A percentile compares a stretch with the other conserved stretches of the same genome.
Conservation (phyloP, 2,329 filamentous ascomycete genomes). For the Alternaria brassicicola region DNA sequence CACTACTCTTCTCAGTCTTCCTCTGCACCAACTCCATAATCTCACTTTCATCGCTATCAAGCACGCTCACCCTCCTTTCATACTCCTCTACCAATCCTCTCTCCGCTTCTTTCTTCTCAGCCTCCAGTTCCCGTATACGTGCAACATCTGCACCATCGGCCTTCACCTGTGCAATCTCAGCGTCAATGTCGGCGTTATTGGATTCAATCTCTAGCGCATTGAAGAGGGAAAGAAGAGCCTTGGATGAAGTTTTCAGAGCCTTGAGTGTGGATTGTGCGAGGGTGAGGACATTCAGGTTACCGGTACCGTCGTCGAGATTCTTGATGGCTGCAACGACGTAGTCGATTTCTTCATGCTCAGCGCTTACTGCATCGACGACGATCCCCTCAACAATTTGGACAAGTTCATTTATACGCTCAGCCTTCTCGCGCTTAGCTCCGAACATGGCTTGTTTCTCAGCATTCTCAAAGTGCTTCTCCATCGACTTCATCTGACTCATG, state of each 20-base stretch:
- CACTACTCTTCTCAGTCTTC: conserved; percentile 26
- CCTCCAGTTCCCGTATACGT: conserved; percentile 48
- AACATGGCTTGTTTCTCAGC: conserved; percentile 59
- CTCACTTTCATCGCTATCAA: conserved; percentile 43
- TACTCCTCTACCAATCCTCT: conserved; percentile 43
- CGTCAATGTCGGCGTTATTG: conserved; percentile 59
- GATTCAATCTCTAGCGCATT: conserved; percentile 57
- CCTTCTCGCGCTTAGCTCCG: conserved; percentile 57
- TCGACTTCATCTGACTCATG: conserved; percentile 56
- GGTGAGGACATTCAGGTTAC: conserved; percentile 24
- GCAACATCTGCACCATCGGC: conserved; percentile 52
- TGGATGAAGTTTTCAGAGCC: conserved; percentile 49
- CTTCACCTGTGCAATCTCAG: conserved; percentile 60
- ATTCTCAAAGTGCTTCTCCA: conserved; percentile 53
- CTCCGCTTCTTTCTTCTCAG: conserved; percentile 42
- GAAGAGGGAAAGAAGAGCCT: conserved; percentile 51
- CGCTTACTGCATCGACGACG: conserved; percentile 57
- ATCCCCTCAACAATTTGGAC: conserved; percentile 59
- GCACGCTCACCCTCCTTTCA: conserved; percentile 49
- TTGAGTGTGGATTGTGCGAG: conserved; percentile 37
- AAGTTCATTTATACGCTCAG: conserved; percentile 57
- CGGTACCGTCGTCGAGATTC: conserved; percentile 44
- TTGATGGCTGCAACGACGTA: conserved; percentile 54
- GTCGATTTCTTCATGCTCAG: conserved; percentile 59
- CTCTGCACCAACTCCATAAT: conserved; percentile 36